Evolutionary conservation across 164 flowering plant genomes (phyloP), one percentile per base, ranked within the genome.

Genomic region (Taxillus chinensis): DNA sequence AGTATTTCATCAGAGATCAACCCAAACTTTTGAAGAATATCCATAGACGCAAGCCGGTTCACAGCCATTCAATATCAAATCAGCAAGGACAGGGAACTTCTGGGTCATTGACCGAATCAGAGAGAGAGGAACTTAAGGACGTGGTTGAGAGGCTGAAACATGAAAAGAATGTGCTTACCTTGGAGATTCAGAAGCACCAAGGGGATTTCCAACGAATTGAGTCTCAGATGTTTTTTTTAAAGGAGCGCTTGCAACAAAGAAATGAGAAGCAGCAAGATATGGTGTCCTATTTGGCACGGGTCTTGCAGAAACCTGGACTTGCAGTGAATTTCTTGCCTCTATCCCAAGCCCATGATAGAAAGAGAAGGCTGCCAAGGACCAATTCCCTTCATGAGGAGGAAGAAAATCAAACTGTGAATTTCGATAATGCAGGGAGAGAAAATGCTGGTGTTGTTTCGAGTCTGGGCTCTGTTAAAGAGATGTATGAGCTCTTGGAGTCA

Each of bases 41-140:
- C 42, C 82, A 86, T 64, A 63, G 97, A 16, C 81, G 95, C 17
- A 90, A 90, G 65, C 97, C 97, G 5, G 71, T 86, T 40, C 90
- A 86, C 62, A 88, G 92, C 71, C 97, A 90, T 67, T 86, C 93
- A 12, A 10, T 50, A 38, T 78, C 60, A 14, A 76, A 57, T 63
- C 80, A 72, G 2, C 12, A 14, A 49, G 14, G 14, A 10, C 10
- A 59, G 76, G 64, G 41, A 69, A 56, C 43, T 45, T 64, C 62
- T 7, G 67, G 65, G 27, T 66, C 71, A 56, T 66, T 82, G 41
- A 11, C 77, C 12, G 85, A 80, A 55, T 50, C 79, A 48, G 90
- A 84, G 60, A 79, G 70, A 58, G 78, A 81, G 43, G 86, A 78
- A 55, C 79, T 75, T 41, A 83, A 84, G 63, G 78, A 74, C 40